Evolutionary conservation across 176 grass and related monocot species (phyloP), one percentile per base, ranked within the genome.

Genomic region (Typha latifolia): DNA sequence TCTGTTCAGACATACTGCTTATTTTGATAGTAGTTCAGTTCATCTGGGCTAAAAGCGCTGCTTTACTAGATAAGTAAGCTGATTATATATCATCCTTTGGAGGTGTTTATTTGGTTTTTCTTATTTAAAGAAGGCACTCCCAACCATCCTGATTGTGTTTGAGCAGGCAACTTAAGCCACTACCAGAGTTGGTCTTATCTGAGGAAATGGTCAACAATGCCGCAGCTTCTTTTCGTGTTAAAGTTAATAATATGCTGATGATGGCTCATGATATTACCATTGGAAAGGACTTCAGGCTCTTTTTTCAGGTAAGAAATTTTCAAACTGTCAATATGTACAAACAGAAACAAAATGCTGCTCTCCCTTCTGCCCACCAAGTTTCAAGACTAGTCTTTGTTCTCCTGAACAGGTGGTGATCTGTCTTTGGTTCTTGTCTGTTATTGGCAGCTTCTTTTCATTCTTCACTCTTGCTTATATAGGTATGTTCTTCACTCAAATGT

Each of bases 261-360:
- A 85, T 90, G 78, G 89, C 94, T 6, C 94, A 99, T 85, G 94
- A 90, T 62, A 93, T 99, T 67, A 93, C 94, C 13, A 81, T 93
- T 77, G 89, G 89, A 72, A 99, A 90, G 68, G 94, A 93, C 59
- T 85, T 99, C 71, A 69, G 70, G 62, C 79, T 87, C 31, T 85
- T 99, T 81, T 99, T 86, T 78, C 94, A 90, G 86, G 94, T 92
- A 51, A 53, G 24, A 18, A 70, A 24, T 43, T 21, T 0, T 67
- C 53, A 57, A 14, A 57, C 5, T 4, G 7, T 37, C 7, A 43
- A 9, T 43, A 43, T 10, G 37, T 11, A 43, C 37, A 6, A 43
- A 43, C 37, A 43, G 9, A 59, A 59, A 59, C n/a, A 59, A 22
- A 57, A 59, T 59, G 14, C 14, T 21, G 20, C 16, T 59, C 18